Evolutionary conservation across 192 early-diverging fungal species (phyloP).

Genomic region (Paraglomus brasilianum): DNA sequence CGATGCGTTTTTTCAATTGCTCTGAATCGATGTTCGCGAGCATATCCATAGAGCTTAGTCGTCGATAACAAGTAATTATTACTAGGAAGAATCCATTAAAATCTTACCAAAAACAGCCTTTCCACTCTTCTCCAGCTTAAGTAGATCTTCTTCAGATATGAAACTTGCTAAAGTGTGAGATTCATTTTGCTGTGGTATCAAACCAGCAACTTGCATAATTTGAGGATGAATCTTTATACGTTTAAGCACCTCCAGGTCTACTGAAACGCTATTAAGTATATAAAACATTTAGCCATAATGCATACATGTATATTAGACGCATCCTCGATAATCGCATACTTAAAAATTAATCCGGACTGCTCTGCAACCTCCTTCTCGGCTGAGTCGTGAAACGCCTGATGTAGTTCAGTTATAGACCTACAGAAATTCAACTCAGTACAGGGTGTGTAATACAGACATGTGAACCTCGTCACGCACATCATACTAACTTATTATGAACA

Average conservation of each 20-base stretch:
- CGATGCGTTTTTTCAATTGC: not conserved
- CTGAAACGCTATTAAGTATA: constrained; percentile 34
- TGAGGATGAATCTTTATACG: constrained; percentile 48
- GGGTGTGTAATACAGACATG: not conserved
- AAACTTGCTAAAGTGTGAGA: constrained; percentile 8
- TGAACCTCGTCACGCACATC: not conserved
- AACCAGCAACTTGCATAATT: constrained; percentile 29
- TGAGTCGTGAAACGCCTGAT: constrained; percentile 40
- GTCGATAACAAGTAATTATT: not conserved
- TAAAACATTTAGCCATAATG: not conserved
- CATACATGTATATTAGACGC: not conserved
- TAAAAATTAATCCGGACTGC: constrained; percentile 35
- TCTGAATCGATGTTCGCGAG: not conserved
- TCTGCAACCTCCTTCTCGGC: constrained; percentile 45
- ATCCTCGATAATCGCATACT: not conserved
- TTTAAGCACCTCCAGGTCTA: constrained; percentile 43
- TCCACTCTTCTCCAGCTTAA: constrained; percentile 6
- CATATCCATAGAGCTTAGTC: not conserved
- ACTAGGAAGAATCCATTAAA: not conserved
- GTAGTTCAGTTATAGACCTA: constrained; percentile 45
- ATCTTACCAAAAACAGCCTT: constrained; percentile 15
- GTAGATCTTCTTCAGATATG: not conserved
- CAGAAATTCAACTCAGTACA: not conserved
- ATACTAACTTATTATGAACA: constrained; percentile 40
- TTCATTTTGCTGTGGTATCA: not conserved